Conservation (phyloP, 768 basidiomycete species). For the Termitomyces sp. region DNA sequence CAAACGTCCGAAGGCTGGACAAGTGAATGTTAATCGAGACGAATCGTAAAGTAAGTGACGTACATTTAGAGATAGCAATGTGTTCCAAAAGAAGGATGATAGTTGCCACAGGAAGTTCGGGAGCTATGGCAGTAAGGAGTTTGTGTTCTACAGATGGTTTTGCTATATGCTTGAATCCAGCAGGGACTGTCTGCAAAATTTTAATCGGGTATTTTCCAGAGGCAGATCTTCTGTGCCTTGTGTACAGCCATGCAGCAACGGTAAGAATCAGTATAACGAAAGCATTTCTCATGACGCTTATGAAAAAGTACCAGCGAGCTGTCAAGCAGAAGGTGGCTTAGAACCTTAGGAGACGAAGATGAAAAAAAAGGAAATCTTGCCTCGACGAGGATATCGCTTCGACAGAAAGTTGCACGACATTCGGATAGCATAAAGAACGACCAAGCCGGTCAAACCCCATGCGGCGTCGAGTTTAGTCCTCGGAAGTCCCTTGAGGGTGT, state of each 20-base stretch:
- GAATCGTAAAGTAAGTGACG: neutral
- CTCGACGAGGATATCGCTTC: slow-evolving; percentile 55
- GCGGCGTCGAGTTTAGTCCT: slow-evolving; percentile 77
- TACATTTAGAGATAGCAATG: slow-evolving; percentile 94
- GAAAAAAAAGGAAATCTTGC: slow-evolving; percentile 27
- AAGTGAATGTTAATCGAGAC: neutral
- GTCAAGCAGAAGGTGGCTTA: neutral
- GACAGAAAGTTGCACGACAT: slow-evolving; percentile 43
- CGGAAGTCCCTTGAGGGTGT: slow-evolving; percentile 82
- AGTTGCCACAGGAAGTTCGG: slow-evolving; percentile 77
- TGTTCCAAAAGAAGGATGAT: slow-evolving; percentile 92
- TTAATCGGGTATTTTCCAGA: slow-evolving; percentile 78
- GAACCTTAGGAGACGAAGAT: neutral
- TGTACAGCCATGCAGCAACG: slow-evolving; percentile 82
- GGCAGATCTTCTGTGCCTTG: slow-evolving; percentile 50
- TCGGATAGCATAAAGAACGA: slow-evolving; percentile 66
- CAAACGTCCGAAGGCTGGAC: slow-evolving; percentile 84
- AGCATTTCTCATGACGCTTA: slow-evolving; percentile 72
- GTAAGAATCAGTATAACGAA: slow-evolving; percentile 89
- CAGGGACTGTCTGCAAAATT: slow-evolving; percentile 77
- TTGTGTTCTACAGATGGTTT: slow-evolving; percentile 31
- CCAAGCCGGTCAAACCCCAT: slow-evolving; percentile 77
- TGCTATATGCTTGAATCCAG: slow-evolving; percentile 67
- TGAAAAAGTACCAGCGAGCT: slow-evolving; percentile 75
- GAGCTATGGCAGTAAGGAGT: slow-evolving; percentile 63